Conservation (phyloP, 2,329 filamentous ascomycete species). For the Aureobasidium mangrovei region DNA sequence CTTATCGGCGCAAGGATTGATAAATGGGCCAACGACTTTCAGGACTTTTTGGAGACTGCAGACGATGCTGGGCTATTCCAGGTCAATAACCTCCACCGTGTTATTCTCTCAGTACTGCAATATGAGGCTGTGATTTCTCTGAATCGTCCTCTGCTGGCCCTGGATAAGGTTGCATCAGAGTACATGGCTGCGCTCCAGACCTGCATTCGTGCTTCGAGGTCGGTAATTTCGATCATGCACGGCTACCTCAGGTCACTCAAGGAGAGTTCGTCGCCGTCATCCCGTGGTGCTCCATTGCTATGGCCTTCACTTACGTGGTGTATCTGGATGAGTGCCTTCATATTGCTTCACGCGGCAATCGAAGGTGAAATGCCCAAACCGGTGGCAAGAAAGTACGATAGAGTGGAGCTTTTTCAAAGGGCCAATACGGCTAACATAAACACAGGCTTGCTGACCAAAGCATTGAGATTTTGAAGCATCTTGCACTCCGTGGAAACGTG, state of each 20-base stretch:
- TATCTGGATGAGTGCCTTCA: conserved; percentile 46
- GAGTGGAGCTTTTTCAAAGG: background rate
- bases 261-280: conserved; percentile 16
- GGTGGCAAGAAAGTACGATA: conserved; percentile 33
- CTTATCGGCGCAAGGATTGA: conserved; percentile 42
- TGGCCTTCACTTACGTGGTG: conserved; percentile 48
- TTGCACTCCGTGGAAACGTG: conserved; percentile 14
- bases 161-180: conserved; percentile 34
- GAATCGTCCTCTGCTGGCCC: conserved; percentile 43
- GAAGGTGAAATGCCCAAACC: conserved; percentile 34
- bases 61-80: conserved; percentile 20
- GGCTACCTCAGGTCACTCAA: conserved; percentile 25
- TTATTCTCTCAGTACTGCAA: conserved; percentile 38
- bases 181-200: conserved; percentile 44
- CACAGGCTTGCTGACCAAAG: conserved; percentile 14
- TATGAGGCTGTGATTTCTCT: conserved; percentile 45
- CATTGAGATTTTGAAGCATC: conserved; percentile 15
- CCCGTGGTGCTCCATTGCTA: conserved; percentile 26
- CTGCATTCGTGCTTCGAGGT: conserved; percentile 43
- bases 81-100: conserved; percentile 30
- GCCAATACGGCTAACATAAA: background rate
- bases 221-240: conserved; percentile 33
- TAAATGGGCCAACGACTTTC: conserved; percentile 47
- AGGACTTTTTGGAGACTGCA: conserved; percentile 26
- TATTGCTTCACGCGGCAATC: conserved; percentile 43